These are phyloP conservation scores for Citrullus mucosospermus DNA, from an alignment of 306 rosid species.

Conservation along the genomic window DNA sequence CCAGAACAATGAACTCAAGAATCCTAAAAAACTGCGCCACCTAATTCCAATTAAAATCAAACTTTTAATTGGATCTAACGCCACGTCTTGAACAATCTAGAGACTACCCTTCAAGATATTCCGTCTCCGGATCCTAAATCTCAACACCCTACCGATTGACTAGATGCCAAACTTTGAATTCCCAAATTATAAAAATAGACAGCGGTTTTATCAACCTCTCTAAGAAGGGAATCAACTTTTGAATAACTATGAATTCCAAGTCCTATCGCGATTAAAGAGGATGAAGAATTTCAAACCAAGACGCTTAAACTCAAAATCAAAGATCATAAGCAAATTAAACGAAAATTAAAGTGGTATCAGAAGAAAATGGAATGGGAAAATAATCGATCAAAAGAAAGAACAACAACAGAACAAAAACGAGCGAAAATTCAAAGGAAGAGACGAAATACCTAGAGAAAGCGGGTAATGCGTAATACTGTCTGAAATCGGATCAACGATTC, in stretches of 20 bases:
- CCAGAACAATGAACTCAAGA: background rate
- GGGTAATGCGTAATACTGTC: background rate
- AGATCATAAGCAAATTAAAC: background rate
- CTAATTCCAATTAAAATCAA: background rate
- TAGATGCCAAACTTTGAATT: background rate
- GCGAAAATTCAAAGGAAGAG: background rate
- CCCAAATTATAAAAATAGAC: background rate
- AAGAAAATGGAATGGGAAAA: background rate
- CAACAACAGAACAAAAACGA: background rate
- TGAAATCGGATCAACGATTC: background rate
- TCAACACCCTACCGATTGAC: background rate
- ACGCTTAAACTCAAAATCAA: background rate
- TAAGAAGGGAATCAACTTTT: background rate
- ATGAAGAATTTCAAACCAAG: too few species aligned
- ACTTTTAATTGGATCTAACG: background rate
- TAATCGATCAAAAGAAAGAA: background rate
- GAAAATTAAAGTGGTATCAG: background rate
- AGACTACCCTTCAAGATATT: background rate
- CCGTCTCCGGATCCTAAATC: background rate
- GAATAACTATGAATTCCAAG: background rate
- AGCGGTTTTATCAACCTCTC: background rate
- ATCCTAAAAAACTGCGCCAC: background rate
- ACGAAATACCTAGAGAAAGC: background rate
- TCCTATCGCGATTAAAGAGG: background rate
- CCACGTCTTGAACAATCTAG: background rate